Evolutionary conservation across 202 grass and related monocot species (phyloP), one percentile per base, ranked within the genome.

Genomic region (Digitaria exilis): DNA sequence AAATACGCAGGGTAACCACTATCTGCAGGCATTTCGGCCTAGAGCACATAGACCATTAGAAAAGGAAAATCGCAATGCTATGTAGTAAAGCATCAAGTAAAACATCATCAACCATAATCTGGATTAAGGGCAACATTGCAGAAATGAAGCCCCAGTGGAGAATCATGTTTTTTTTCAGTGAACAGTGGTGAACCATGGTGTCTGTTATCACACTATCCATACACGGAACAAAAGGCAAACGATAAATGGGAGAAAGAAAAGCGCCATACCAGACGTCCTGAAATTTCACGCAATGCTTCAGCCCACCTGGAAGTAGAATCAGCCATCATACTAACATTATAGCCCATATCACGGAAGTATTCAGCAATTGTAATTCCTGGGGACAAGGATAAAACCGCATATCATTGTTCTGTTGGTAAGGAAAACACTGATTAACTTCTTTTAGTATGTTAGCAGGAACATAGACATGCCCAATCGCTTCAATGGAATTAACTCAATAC

Each of bases 21-120:
- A 65, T 98, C 96, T 21, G 96, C 96, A 80, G 96, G 96, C 96
- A 98, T 98, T 88, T 98, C 96, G 88, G 96, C 96, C 96, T 98
- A 52, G 12, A 82, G 34, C 42, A 46, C 65, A 65, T 63, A 83
- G 55, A 87, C 12, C 29, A 43, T 85, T 82, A 80, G 88, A 86
- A 56, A 41, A 41, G 71, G 56, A 71, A 69, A 35, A 26, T 63
- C 24, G 39, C 67, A 51, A 69, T 31, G 30, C 18, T 59, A 42
- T 58, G 42, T 9, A 80, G 67, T 54, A 82, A 64, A 71, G 10
- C 19, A 61, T 68, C 41, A 84, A 70, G 39, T 30, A 64, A 70
- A 73, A 49, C 18, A 82, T 41, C 32, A 67, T 48, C 48, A 60
- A 58, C 26, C 3, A 52, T 32, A 84, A 41, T 71, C 4, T 71